phyloP scores from a whole-genome alignment of 345 rosid genomes.

The Pistacia atlantica region DNA sequence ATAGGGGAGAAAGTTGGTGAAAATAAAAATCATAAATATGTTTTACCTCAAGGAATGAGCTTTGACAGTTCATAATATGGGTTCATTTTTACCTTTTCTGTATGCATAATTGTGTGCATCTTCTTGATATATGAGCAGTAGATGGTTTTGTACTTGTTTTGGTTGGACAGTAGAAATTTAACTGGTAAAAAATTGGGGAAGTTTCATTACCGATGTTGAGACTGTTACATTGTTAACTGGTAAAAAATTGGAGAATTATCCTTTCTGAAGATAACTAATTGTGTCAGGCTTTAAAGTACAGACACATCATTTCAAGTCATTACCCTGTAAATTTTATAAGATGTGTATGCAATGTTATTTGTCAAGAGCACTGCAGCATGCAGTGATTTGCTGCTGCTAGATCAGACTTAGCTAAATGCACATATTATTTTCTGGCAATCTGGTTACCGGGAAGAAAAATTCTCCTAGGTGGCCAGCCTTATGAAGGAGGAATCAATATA shows the following conservation, averaged over 20 bases:
- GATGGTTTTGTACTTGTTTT: not conserved
- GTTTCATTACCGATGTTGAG: not conserved
- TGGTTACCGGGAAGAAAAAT: not conserved
- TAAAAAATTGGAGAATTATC: not conserved
- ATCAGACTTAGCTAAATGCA: not conserved
- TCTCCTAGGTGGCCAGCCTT: not conserved
- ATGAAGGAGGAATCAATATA: not conserved
- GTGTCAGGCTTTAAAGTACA: constrained; percentile 5
- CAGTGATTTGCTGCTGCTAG: not conserved
- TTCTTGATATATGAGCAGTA: not conserved
- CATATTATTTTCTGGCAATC: constrained; percentile 2
- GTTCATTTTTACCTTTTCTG: not conserved
- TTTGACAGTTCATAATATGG: not conserved
- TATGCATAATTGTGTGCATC: not conserved
- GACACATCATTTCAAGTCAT: not conserved
- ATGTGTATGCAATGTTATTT: not conserved
- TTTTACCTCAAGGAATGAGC: not conserved
- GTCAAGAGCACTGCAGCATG: not conserved
- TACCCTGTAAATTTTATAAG: not conserved
- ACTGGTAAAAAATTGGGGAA: not conserved
- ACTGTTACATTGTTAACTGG: not conserved
- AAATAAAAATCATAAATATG: not conserved
- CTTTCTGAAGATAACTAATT: not conserved
- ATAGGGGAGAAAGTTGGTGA: not conserved
- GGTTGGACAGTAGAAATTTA: not conserved